Conservation (phyloP, 2,329 filamentous ascomycete genomes). For the Ophiostoma populinum region DNA sequence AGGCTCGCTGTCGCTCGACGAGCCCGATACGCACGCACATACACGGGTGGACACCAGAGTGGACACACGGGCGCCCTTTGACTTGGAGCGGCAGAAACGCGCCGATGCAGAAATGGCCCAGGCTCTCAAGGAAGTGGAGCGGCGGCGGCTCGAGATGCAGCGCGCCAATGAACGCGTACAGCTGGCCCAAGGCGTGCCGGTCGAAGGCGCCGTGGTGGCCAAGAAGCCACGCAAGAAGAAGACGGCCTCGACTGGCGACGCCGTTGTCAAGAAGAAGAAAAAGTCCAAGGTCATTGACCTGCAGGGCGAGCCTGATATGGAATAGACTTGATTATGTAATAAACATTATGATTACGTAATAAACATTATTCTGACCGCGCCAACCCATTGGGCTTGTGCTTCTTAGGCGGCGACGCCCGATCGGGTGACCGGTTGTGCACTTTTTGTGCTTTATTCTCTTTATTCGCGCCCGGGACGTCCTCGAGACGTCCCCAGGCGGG, state of each 20-base stretch:
- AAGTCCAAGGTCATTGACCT: slow-evolving; percentile 13
- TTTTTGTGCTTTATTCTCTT: slow-evolving; percentile 10
- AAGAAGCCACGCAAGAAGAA: slow-evolving; percentile 54
- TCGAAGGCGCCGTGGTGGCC: slow-evolving; percentile 49
- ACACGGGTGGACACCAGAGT: too few relatives aligned
- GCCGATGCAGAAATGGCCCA: slow-evolving; percentile 81
- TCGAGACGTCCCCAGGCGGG: slow-evolving; percentile 40
- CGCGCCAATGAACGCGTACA: slow-evolving; percentile 59
- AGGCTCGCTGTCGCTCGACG: slow-evolving; percentile 52
- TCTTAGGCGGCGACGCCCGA: too few relatives aligned
- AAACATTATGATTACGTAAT: too few relatives aligned
- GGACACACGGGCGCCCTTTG: too few relatives aligned
- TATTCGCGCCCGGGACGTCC: too few relatives aligned
- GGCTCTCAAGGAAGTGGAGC: slow-evolving; percentile 79
- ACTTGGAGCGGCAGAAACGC: slow-evolving; percentile 49
- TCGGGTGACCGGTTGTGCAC: too few relatives aligned
- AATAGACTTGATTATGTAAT: too few relatives aligned
- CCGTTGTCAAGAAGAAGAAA: slow-evolving; percentile 21
- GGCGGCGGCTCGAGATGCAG: slow-evolving; percentile 77
- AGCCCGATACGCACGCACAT: too few relatives aligned
- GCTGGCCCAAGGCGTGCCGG: slow-evolving; percentile 48
- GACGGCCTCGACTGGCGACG: slow-evolving; percentile 49
- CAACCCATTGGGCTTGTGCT: too few relatives aligned
- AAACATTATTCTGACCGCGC: too few relatives aligned
- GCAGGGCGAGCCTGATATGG: slow-evolving; percentile 2